Base-by-base conservation (phyloP, 78 protist species). In the Polysphondylium violaceum region DNA sequence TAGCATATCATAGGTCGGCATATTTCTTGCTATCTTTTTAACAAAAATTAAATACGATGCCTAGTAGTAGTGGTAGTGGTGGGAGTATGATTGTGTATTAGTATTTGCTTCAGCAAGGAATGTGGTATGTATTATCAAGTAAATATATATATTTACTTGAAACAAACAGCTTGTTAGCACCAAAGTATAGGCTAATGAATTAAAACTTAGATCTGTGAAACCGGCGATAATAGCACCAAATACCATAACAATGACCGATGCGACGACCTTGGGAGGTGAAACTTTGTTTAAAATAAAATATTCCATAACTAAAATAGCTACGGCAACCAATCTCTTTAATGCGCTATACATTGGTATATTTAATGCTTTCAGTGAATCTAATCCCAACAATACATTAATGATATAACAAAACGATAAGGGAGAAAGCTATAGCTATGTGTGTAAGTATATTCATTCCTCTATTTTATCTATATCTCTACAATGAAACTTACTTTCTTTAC, bases 341-440 rank as follows among this genome's bases (percentile, higher is more conserved):
- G 79, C 79, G n/a, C 91, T 83, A 58, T 83, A 83, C 91, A 83
- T 83, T 69, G 91, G 91, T 41, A 83, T 83, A 69, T 83, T 83
- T 43, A 83, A 51, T 69, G 58, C 17, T 59, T 58, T 58, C 40
- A 83, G 58, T 17, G 72, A 55, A 29, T 58, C 77, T 35, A 83
- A 69, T 43, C 91, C 91, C 11, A 83, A 58, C 7, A 83, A 69
- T 41, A 83, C 91, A 58, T 83, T 83, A 3, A 69, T 41, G 17
- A 83, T 50, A 69, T 83, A 83, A 69, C 91, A 83, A 36, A 83
- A 40, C 43, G 91, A 68, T 83, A 83, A 69, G 67, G 91, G 91
- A 21, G 44, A 27, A 27, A 75, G 27, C 73, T 76, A 61, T 21
- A 38, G 16, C 2, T 65, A 19, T 33, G 3, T 19, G 3, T 12